Base-by-base conservation (phyloP, 116 monocot species). In the Papilionanthe hybrid region DNA sequence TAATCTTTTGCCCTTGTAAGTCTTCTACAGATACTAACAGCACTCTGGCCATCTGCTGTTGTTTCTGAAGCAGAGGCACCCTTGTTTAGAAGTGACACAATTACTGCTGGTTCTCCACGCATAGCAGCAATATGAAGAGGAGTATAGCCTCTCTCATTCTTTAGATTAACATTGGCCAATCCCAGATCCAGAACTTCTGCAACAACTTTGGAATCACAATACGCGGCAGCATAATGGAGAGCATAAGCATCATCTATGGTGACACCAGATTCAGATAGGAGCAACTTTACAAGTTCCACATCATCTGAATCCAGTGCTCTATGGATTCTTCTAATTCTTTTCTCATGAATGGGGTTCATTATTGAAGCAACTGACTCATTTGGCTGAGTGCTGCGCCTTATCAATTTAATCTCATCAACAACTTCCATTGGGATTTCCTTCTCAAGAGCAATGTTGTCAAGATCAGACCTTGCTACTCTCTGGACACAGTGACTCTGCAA, bases 301-400 rank as follows among this genome's bases (percentile, higher is more conserved):
- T 98, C 98, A 84, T 98, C 98, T 50, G 85, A 91, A 82, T 98
- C 98, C 15, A 98, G 84, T 5, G 98, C 98, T 78, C 85, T 88
- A 69, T 90, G 87, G 81, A 98, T 93, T 81, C 87, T 89, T 73
- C 79, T 83, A 18, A 93, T 79, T 83, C 90, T 79, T 87, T 86
- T 91, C 57, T 88, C 93, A 48, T 47, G 81, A 44, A 75, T 55
- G 25, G 89, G 83, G 66, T 87, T 83, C 6, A 78, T 42, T 30
- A 15, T 28, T 18, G 29, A 47, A 17, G 22, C 72, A 81, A 75
- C 44, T 49, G 43, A 55, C 48, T 86, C 67, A n/a, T 76, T 30
- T 18, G 82, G 68, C 43, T 89, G 82, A 15, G 79, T 73, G 13
- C 79, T 80, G 10, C 55, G 48, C 29, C 92, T 87, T 23, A 86